A percentile compares a stretch with the other conserved stretches of the same genome.
Evolutionary conservation across 345 rosid genomes (phyloP).

Genomic region (Populus nigra): DNA sequence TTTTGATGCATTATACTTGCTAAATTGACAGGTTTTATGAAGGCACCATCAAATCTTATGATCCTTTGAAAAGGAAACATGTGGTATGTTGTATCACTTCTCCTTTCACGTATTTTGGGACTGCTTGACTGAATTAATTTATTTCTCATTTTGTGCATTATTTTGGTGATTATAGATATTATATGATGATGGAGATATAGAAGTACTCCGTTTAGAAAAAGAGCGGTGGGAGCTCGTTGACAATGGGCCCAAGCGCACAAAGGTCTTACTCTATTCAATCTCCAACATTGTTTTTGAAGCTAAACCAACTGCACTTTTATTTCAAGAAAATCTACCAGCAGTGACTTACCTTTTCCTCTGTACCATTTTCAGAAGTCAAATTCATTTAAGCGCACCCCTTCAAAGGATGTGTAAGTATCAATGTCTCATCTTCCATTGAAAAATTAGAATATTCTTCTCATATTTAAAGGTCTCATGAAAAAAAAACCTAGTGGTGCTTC

Average conservation of each 20-base stretch:
- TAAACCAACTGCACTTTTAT: neutral
- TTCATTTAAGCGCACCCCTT: slow-evolving; percentile 39
- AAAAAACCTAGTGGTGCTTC: neutral
- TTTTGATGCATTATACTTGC: slow-evolving; percentile 16
- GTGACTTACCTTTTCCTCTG: slow-evolving; percentile 19
- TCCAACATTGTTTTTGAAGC: slow-evolving; percentile 14
- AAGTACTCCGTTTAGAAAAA: slow-evolving; percentile 77
- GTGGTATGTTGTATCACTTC: slow-evolving; percentile 54
- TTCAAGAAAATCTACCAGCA: slow-evolving; percentile 9
- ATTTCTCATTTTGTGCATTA: neutral
- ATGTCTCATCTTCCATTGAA: neutral
- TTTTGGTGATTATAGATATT: slow-evolving; percentile 46
- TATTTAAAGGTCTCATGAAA: neutral
- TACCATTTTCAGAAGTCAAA: slow-evolving; percentile 54
- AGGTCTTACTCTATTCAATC: slow-evolving; percentile 39
- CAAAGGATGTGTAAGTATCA: slow-evolving; percentile 50
- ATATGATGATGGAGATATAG: slow-evolving; percentile 94
- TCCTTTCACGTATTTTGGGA: slow-evolving; percentile 15
- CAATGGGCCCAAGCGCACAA: slow-evolving; percentile 52
- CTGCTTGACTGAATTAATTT: slow-evolving; percentile 4
- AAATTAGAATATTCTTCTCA: neutral
- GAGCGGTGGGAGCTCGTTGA: slow-evolving; percentile 88
- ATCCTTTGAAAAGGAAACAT: slow-evolving; percentile 71
- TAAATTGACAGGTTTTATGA: slow-evolving; percentile 74
- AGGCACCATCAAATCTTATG: slow-evolving; percentile 88